Evolutionary conservation across 2,329 filamentous ascomycete genomes (phyloP).

Genomic region (Fusarium chuoi): DNA sequence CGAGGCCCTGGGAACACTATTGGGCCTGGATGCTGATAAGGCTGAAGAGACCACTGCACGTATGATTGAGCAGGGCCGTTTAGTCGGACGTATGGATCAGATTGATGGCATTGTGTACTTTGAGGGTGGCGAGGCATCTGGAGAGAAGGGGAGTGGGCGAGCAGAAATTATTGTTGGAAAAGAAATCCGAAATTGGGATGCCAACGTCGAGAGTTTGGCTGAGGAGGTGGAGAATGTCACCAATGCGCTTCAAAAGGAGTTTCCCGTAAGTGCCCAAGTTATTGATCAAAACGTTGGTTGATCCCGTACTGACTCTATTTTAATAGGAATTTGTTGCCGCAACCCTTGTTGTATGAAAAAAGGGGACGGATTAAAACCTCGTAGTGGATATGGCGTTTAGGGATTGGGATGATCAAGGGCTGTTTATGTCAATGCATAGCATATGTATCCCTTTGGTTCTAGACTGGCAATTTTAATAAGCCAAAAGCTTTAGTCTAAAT

Average conservation of each 20-base stretch:
- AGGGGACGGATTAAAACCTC: conserved; percentile 25
- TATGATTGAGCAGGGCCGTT: conserved; percentile 94
- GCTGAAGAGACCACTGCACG: conserved; percentile 91
- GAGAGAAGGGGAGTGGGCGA: conserved; percentile 73
- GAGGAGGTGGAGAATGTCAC: conserved; percentile 92
- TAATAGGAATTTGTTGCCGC: conserved; percentile 65
- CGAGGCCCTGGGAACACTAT: conserved; percentile 77
- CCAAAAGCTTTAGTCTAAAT: conserved; percentile 56
- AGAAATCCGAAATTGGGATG: conserved; percentile 87
- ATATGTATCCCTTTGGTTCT: conserved; percentile 30
- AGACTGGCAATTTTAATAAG: conserved; percentile 23
- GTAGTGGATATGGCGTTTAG: conserved; percentile 39
- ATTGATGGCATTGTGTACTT: conserved; percentile 91
- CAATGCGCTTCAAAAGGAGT: conserved; percentile 81
- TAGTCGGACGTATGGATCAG: conserved; percentile 92
- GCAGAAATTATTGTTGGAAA: conserved; percentile 71
- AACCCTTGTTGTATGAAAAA: conserved; percentile 56
- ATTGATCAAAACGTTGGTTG: background rate
- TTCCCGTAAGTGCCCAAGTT: conserved; percentile 65
- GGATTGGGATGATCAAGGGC: conserved; percentile 26
- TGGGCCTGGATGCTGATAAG: conserved; percentile 81
- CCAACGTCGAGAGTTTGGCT: conserved; percentile 84
- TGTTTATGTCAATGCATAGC: conserved; percentile 35
- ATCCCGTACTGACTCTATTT: conserved; percentile 13
- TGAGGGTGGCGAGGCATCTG: conserved; percentile 76